Evolutionary conservation across 371 early-diverging fungal species (phyloP).

Genomic region (Syncephalastrum racemosum): DNA sequence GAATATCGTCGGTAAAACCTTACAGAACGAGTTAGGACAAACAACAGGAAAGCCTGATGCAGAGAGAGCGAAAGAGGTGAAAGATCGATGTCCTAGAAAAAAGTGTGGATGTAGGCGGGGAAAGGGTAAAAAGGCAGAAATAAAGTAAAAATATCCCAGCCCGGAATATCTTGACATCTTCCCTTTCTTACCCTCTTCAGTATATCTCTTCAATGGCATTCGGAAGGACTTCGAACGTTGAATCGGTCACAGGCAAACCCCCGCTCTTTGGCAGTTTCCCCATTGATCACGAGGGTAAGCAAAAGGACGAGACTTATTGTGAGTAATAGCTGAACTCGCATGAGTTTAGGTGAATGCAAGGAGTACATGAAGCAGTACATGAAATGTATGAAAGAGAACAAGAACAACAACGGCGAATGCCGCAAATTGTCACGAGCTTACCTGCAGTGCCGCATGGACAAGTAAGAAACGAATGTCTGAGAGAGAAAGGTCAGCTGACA

Average conservation of each 20-base stretch:
- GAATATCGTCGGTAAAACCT: too few relatives aligned
- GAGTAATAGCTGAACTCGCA: background rate
- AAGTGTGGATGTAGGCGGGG: too few relatives aligned
- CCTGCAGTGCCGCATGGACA: conserved; percentile 83
- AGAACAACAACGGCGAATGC: conserved; percentile 67
- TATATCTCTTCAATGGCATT: conserved; percentile 50
- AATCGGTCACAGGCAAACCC: conserved; percentile 62
- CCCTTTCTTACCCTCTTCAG: too few relatives aligned
- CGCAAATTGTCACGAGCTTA: conserved; percentile 69
- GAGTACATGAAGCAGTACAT: conserved; percentile 71
- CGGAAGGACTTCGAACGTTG: conserved; percentile 62
- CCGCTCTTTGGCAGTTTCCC: conserved; percentile 83
- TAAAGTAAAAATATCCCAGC: too few relatives aligned
- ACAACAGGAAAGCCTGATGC: too few relatives aligned
- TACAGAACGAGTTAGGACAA: too few relatives aligned
- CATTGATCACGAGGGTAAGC: conserved; percentile 70
- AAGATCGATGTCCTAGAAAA: too few relatives aligned
- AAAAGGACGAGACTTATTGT: too few relatives aligned
- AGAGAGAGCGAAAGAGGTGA: too few relatives aligned
- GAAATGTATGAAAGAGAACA: conserved; percentile 68
- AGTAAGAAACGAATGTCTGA: conserved; percentile 39
- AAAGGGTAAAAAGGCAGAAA: too few relatives aligned
- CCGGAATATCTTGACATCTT: too few relatives aligned
- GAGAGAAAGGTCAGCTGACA: background rate
- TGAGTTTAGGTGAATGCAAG: conserved; percentile 71